phyloP scores from a whole-genome alignment of 805 yeast species.

The Candida pini region DNA sequence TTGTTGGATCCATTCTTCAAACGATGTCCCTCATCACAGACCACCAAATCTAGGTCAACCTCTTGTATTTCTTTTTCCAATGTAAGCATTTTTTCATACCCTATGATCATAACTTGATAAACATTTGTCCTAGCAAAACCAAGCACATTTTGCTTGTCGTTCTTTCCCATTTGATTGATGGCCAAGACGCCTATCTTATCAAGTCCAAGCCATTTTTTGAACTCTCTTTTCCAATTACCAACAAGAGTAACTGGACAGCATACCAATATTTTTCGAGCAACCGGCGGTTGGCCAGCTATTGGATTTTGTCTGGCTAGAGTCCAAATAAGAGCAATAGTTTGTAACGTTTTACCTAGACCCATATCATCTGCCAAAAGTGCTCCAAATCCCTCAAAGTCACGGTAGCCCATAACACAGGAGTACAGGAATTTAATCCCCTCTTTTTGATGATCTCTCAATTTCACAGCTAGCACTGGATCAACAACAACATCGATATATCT shows the following conservation, averaged over 20 bases:
- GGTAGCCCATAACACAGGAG: conserved; percentile 72
- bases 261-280: conserved; percentile 57
- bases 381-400: conserved; percentile 50
- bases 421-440: conserved; percentile 81
- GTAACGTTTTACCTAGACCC: conserved; percentile 92
- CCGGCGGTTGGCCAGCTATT: conserved; percentile 27
- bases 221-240: conserved; percentile 83
- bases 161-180: conserved; percentile 43
- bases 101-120: conserved; percentile 77
- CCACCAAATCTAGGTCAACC: conserved; percentile 55
- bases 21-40: conserved; percentile 96
- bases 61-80: conserved; percentile 45
- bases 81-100: conserved; percentile 74
- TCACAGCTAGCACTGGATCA: conserved; percentile 49
- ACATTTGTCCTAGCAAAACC: conserved; percentile 64
- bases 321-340: conserved; percentile 81
- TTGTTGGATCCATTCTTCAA: conserved; percentile 72
- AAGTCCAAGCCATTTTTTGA: conserved; percentile 78
- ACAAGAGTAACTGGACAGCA: conserved; percentile 91
- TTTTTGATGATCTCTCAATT: conserved; percentile 77
- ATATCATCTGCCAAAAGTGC: conserved; percentile 92
- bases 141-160: conserved; percentile 51
- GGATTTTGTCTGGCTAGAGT: conserved; percentile 71
- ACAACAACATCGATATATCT: conserved; percentile 41
- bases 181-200: conserved; percentile 64